Conservation (phyloP, 441 rosid genomes). For the Sinapis alba region DNA sequence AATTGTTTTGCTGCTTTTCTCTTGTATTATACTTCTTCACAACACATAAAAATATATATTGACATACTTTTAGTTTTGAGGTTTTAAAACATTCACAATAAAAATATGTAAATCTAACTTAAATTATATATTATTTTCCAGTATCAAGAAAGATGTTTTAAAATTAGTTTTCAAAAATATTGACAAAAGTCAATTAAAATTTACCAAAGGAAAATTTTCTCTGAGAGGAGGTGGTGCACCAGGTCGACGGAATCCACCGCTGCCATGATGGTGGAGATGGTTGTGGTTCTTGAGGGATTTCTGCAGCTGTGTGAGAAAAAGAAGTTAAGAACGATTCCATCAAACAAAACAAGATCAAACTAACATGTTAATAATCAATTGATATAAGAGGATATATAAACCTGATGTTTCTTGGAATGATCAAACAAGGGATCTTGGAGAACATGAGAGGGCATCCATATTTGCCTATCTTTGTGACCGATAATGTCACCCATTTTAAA, state of each 20-base stretch:
- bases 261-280: neutral
- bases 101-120: neutral
- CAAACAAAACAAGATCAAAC: neutral
- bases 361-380: neutral
- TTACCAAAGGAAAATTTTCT: constrained; percentile 22
- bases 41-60: neutral
- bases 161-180: neutral
- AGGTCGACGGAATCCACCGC: constrained; percentile 4
- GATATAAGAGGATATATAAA: constrained; percentile 23
- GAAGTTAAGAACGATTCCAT: neutral
- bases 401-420: constrained; percentile 39
- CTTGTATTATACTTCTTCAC: constrained; percentile 40
- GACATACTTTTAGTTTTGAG: neutral
- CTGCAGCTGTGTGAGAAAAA: neutral
- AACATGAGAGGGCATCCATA: constrained; percentile 57
- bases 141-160: neutral
- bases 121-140: neutral
- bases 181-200: neutral
- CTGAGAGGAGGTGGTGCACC: neutral
- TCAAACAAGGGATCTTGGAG: constrained; percentile 50
- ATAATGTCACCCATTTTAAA: constrained; percentile 37
- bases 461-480: constrained; percentile 54
- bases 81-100: neutral
- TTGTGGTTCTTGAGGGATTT: constrained; percentile 21
- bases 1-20: constrained; percentile 38